These are phyloP conservation scores for Gilbertella persicaria DNA, from an alignment of 371 early-diverging fungal genomes.

Conservation along the genomic window DNA sequence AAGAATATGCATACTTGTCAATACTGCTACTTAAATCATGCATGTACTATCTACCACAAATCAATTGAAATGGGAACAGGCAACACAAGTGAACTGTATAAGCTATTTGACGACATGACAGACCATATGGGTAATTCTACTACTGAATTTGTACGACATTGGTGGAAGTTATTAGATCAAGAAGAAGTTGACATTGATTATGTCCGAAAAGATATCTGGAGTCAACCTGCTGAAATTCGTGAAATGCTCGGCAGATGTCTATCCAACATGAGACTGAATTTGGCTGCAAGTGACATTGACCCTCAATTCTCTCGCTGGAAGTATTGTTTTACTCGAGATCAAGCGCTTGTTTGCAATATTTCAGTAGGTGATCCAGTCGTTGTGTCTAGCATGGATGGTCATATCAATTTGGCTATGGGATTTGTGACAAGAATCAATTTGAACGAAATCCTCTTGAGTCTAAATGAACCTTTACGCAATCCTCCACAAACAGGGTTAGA, in stretches of 20 bases:
- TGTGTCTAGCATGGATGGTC: constrained; percentile 75
- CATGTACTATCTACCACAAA: constrained; percentile 76
- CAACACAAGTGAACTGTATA: constrained; percentile 54
- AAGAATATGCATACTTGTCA: constrained; percentile 67
- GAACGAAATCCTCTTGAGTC: constrained; percentile 51
- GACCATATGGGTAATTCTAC: constrained; percentile 63
- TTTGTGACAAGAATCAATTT: constrained; percentile 59
- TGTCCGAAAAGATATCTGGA: constrained; percentile 83
- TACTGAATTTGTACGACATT: constrained; percentile 71
- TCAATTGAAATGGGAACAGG: constrained; percentile 70
- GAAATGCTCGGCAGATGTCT: constrained; percentile 38
- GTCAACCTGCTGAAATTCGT: constrained; percentile 47
- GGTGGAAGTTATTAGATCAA: constrained; percentile 76
- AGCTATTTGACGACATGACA: constrained; percentile 63
- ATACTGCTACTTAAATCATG: constrained; percentile 64
- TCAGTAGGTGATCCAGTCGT: constrained; percentile 82
- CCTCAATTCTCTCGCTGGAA: constrained; percentile 9
- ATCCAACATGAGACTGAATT: constrained; percentile 20
- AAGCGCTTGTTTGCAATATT: constrained; percentile 56
- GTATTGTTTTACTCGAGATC: constrained; percentile 16
- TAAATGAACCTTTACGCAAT: constrained; percentile 70
- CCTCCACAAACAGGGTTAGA: constrained; percentile 46
- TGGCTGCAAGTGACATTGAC: constrained; percentile 1
- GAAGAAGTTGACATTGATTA: constrained; percentile 79
- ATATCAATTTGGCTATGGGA: constrained; percentile 80